Percentiles rank a stretch among this genome's conserved stretches.
phyloP scores from a whole-genome alignment of 306 rosid genomes.

The Prunus dulcis region DNA sequence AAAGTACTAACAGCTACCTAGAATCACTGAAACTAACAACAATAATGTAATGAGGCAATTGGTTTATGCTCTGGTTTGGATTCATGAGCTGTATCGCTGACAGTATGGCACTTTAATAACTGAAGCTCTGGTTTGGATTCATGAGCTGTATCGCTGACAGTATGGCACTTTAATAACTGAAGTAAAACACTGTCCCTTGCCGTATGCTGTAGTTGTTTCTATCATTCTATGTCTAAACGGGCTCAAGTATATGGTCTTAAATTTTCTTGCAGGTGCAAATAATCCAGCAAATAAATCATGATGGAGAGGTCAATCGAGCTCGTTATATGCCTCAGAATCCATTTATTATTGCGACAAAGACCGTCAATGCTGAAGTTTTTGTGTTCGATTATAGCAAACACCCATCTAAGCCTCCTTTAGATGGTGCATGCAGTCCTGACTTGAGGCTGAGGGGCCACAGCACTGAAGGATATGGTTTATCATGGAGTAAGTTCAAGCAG shows the following conservation, averaged over 20 bases:
- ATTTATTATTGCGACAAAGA: conserved; percentile 88
- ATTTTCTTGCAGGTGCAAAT: conserved; percentile 63
- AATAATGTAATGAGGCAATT: neutral
- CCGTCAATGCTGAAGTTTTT: conserved; percentile 87
- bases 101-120: neutral
- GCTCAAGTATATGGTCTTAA: neutral
- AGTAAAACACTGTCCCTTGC: neutral
- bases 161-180: neutral
- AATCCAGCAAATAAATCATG: conserved; percentile 95
- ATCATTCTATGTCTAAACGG: neutral
- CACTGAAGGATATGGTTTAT: conserved; percentile 94
- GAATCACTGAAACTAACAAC: neutral
- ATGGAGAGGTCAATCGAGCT: conserved; percentile 96
- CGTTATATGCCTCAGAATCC: conserved; percentile 93
- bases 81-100: neutral
- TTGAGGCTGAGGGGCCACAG: conserved; percentile 84
- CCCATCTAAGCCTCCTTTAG: conserved; percentile 94
- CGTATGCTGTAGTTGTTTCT: neutral
- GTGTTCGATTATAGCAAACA: conserved; percentile 96
- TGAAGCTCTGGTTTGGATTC: neutral
- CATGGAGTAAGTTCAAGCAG: conserved; percentile 92
- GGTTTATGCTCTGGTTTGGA: neutral
- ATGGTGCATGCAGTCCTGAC: conserved; percentile 94
- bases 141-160: neutral
- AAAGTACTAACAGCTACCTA: neutral